Evolutionary conservation across 2,329 filamentous ascomycete species (phyloP), one percentile per base, ranked within the genome.

Genomic region (Aspergillus sojae): DNA sequence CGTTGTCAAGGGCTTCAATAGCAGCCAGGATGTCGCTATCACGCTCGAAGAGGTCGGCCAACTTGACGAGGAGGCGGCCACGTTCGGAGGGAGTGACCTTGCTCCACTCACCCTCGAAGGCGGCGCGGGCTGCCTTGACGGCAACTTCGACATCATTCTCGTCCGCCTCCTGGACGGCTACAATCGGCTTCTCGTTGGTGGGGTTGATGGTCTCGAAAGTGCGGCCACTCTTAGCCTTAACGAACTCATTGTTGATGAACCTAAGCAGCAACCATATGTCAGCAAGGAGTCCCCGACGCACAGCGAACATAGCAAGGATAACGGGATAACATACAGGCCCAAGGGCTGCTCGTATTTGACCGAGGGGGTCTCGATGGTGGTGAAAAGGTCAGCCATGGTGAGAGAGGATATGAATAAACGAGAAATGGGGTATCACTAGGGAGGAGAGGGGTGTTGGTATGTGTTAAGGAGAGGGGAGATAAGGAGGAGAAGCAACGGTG

Each of bases 191-290:
- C 81, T 97, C 94, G 70, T 88, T 93, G 68, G 89, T 75, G 65
- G 93, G 93, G 86, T 96, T 96, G 85, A 96, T 90, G 79, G 93
- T 91, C 82, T 97, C 93, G 76, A 97, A 94, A 71, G 90, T 93
- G 86, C 92, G 90, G 83, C 93, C 93, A 72, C 96, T 92, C 67
- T 90, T 88, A 75, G 88, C 86, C 79, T 91, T 88, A 67, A 96
- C 89, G 82, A 89, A 97, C 61, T 71, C 70, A 32, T 70, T 70
- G 68, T 71, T 68, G 54, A 71, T 71, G 68, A 71, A 71, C 63
- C 81, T 97, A 53, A 6, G 36, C 2, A 16, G 26, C 30, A 26
- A 52, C 2, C 6, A 5, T 28, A 10, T 12, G 46, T 67, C 62
- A 61, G 55, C 36, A 9, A 30, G 9, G 26, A 30, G 5, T 3